Evolutionary conservation across 1,284 basidiomycete species (phyloP).

Genomic region (Tremellales sp.): DNA sequence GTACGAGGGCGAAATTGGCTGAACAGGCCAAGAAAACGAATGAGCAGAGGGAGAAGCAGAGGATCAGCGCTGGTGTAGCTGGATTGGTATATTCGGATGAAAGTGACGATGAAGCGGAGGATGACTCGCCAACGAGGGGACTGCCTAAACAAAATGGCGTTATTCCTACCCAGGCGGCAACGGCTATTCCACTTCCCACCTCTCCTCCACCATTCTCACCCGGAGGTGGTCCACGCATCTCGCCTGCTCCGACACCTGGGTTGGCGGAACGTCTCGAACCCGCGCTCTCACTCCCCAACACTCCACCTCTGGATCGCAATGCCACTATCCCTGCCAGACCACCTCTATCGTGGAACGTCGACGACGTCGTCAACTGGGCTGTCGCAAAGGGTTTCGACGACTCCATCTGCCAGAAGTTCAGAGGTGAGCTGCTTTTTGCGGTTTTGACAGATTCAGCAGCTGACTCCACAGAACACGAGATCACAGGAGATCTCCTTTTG

Average conservation of each 20-base stretch:
- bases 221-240: not conserved
- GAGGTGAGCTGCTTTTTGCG: conserved; percentile 54
- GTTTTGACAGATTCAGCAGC: conserved; percentile 1
- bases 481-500: conserved; percentile 91
- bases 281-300: conserved; percentile 20
- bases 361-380: conserved; percentile 88
- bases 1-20: conserved; percentile 62
- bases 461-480: conserved; percentile 79
- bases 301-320: conserved; percentile 16
- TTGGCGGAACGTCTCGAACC: conserved; percentile 9
- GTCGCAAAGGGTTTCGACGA: conserved; percentile 79
- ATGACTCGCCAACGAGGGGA: not conserved
- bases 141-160: not conserved
- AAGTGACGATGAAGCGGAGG: conserved; percentile 48
- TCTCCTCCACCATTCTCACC: conserved; percentile 2
- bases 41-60: conserved; percentile 54
- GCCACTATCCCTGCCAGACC: conserved; percentile 10
- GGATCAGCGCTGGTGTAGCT: conserved; percentile 33
- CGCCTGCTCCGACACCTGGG: not conserved
- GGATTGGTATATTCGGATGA: conserved; percentile 48
- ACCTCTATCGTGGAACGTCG: conserved; percentile 63
- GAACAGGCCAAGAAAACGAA: conserved; percentile 59
- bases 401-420: conserved; percentile 76
- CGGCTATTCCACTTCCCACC: conserved; percentile 2
- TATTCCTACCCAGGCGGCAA: conserved; percentile 2